Evolutionary conservation across 768 basidiomycete genomes (phyloP).

Genomic region (Astraeus odoratus): DNA sequence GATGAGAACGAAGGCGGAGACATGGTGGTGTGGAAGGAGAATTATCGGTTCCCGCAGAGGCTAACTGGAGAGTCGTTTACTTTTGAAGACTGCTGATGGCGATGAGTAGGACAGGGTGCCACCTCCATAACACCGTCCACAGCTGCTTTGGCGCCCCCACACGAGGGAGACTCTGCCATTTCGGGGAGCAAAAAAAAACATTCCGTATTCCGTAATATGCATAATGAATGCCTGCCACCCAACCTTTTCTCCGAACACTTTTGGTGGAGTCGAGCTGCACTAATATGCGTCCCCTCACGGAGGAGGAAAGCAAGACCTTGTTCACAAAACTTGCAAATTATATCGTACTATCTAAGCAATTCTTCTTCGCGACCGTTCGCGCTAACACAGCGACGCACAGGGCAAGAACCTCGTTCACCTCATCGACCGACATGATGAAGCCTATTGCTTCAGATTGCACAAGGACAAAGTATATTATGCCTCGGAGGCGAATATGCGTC

Average conservation of each 20-base stretch:
- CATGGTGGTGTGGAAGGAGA: slow-evolving; percentile 23
- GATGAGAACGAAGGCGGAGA: slow-evolving; percentile 54
- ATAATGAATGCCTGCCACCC: too few relatives aligned
- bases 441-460: slow-evolving; percentile 93
- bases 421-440: slow-evolving; percentile 90
- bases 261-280: too few relatives aligned
- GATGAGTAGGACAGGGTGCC: too few relatives aligned
- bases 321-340: slow-evolving; percentile 98
- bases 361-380: neutral
- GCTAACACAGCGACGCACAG: slow-evolving; percentile 31
- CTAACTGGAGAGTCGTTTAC: neutral
- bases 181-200: too few relatives aligned
- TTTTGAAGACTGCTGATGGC: neutral
- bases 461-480: slow-evolving; percentile 96
- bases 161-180: neutral
- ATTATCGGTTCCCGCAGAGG: neutral
- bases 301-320: slow-evolving; percentile 94
- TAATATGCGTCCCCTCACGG: slow-evolving; percentile 88
- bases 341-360: slow-evolving; percentile 52
- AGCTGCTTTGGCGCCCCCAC: neutral
- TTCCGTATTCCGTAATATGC: neutral
- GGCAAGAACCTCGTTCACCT: slow-evolving; percentile 95
- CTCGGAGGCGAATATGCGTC: slow-evolving; percentile 89
- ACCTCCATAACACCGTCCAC: neutral
- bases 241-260: too few relatives aligned